Evolutionary conservation across 176 grass and related monocot genomes (phyloP).

Genomic region (Elymus sibiricus): DNA sequence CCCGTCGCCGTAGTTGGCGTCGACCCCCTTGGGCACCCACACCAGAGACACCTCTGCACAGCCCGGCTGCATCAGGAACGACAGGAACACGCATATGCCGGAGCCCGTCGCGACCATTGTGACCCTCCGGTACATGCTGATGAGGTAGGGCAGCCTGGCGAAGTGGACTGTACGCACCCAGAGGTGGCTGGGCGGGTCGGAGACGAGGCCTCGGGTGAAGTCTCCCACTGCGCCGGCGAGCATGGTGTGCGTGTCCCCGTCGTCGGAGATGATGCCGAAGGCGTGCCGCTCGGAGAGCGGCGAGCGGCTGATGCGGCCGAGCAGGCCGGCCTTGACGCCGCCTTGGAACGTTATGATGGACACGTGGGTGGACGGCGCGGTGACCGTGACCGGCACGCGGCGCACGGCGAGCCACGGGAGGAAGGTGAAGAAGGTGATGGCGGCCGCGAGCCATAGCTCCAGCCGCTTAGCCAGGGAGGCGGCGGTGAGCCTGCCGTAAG

Average conservation of each 20-base stretch:
- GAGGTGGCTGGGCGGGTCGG: constrained; percentile 45
- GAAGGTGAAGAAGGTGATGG: constrained; percentile 61
- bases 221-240: constrained; percentile 69
- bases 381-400: constrained; percentile 50
- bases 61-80: constrained; percentile 59
- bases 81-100: constrained; percentile 73
- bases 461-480: constrained; percentile 22
- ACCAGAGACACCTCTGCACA: constrained; percentile 54
- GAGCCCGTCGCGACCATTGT: constrained; percentile 66
- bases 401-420: constrained; percentile 58
- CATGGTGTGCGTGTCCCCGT: constrained; percentile 37
- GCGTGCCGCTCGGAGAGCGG: constrained; percentile 80
- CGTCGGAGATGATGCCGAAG: constrained; percentile 70
- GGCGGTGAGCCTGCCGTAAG: constrained; percentile 31
- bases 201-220: constrained; percentile 47
- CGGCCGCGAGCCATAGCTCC: constrained; percentile 49
- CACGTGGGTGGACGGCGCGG: constrained; percentile 50
- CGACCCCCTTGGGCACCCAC: constrained; percentile 69
- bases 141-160: constrained; percentile 56
- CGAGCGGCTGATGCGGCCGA: constrained; percentile 66
- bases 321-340: constrained; percentile 49
- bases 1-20: constrained; percentile 61
- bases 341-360: constrained; percentile 57
- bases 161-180: constrained; percentile 60
- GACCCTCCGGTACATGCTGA: constrained; percentile 59